phyloP scores from a whole-genome alignment of 805 yeast genomes.

The Candida maesae region DNA sequence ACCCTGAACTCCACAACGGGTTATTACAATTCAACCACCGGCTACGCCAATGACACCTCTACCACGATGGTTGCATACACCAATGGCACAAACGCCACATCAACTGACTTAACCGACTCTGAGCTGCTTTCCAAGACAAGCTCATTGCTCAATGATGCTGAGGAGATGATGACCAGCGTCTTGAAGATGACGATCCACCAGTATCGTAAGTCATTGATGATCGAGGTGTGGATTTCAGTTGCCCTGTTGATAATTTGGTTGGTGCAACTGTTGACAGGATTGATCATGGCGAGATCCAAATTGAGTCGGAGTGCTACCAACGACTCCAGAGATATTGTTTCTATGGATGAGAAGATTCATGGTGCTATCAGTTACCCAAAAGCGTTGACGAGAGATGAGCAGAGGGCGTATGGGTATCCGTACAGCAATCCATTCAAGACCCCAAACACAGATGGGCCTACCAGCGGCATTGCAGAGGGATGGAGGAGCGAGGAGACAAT shows the following conservation, averaged over 20 bases:
- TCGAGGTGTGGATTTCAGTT: constrained; percentile 46
- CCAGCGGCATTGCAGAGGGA: not conserved
- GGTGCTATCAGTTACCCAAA: constrained; percentile 21
- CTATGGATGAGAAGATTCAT: constrained; percentile 3
- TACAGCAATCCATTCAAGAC: constrained; percentile 12
- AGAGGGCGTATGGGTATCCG: constrained; percentile 21
- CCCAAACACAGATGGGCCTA: no score
- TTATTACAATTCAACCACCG: not conserved
- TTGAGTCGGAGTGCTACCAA: not conserved
- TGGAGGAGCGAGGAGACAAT: constrained; percentile 3
- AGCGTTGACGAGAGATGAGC: constrained; percentile 16
- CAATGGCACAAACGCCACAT: not conserved
- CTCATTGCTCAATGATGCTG: constrained; percentile 20
- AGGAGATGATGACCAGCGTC: constrained; percentile 24
- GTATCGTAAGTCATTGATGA: constrained; percentile 34
- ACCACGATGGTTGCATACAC: no score
- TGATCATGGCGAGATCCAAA: constrained; percentile 9
- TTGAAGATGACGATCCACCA: constrained; percentile 29
- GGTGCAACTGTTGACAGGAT: constrained; percentile 40
- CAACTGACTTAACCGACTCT: constrained; percentile 3
- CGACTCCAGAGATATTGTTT: no score
- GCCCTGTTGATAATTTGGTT: constrained; percentile 47
- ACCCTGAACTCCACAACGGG: not conserved
- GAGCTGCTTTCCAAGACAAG: constrained; percentile 8
- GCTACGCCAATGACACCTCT: not conserved